A percentile compares a stretch with the other conserved stretches of the same genome.
Conservation (phyloP, 805 yeast species). For the Wickerhamiella slavikovae region DNA sequence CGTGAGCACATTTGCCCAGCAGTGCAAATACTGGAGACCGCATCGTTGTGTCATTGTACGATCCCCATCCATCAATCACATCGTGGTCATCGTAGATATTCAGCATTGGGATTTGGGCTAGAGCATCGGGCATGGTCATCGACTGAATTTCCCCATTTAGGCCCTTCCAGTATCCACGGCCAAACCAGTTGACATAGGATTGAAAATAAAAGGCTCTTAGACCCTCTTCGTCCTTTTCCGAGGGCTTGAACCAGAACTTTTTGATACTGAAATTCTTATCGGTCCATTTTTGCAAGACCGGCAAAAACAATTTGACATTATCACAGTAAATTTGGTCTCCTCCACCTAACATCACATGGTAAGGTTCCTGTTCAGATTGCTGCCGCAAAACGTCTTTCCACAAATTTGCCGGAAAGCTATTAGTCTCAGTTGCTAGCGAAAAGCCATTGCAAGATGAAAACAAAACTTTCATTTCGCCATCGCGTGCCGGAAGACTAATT, state of each 20-base stretch:
- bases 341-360: constrained; percentile 93
- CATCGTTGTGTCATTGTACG: constrained; percentile 66
- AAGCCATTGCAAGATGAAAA: constrained; percentile 86
- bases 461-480: constrained; percentile 58
- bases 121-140: constrained; percentile 45
- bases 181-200: constrained; percentile 76
- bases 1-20: constrained; percentile 62
- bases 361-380: constrained; percentile 40
- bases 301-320: constrained; percentile 37
- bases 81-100: constrained; percentile 92
- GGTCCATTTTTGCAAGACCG: constrained; percentile 34
- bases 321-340: constrained; percentile 94
- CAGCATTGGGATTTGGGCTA: constrained; percentile 66
- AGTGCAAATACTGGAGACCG: constrained; percentile 39
- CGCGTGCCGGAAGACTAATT: constrained; percentile 45
- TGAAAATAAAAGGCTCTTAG: constrained; percentile 46
- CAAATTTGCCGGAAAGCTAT: constrained; percentile 45
- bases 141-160: constrained; percentile 44
- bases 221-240: constrained; percentile 28
- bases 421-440: constrained; percentile 50
- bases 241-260: constrained; percentile 4
- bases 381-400: constrained; percentile 70
- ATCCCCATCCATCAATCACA: constrained; percentile 90
- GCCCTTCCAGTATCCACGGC: constrained; percentile 72
- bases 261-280: constrained; percentile 26